Base-by-base conservation (phyloP, 2,329 filamentous ascomycete species). In the Teratosphaeria zuluensis region DNA sequence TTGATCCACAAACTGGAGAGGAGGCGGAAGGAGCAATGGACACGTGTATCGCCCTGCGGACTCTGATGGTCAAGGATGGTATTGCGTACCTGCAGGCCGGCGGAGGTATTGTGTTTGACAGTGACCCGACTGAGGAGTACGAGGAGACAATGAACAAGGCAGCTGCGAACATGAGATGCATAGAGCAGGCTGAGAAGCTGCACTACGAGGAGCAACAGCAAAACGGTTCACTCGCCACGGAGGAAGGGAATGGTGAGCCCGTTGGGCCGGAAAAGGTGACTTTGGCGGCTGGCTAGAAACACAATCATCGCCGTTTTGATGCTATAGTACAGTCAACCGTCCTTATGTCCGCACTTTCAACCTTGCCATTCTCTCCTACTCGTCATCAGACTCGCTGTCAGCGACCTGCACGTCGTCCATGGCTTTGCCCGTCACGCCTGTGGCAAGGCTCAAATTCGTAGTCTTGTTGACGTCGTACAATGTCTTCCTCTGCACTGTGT, bases 121-220 rank as follows among this genome's bases (percentile, higher is more conserved):
- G 89, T 48, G 92, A 95, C 70, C 88, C 82, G 35, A 87, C 88
- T 68, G 90, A 96, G 64, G 94, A 97, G 75, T 96, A 92, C 80
- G 84, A 92, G 75, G 90, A 97, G 82, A 96, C 95, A 64, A 90
- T 94, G 77, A 97, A 99, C 79, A 99, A 99, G 81, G 79, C 96
- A 54, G 86, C 88, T 30, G 89, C 90, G 52, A 95, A 95, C 73
- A 90, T 95, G 79, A 83, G 88, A 65, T 94, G 90, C 75, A 92
- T 97, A 72, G 87, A 85, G 60, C 84, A 86, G 56, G 92, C 92
- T 1, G 92, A 96, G 77, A 81, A 87, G 72, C 28, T 54, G 53
- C 51, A 54, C 28, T 55, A 33, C n/a, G 51, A 56, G 21, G 52
- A 54, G 52, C 30, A 32, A 21, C 30, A 54, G 52, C 28, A 35